A percentile compares a stretch with the other conserved stretches of the same genome.
Evolutionary conservation across 768 basidiomycete genomes (phyloP).

Genomic region (Inosperma sp.): DNA sequence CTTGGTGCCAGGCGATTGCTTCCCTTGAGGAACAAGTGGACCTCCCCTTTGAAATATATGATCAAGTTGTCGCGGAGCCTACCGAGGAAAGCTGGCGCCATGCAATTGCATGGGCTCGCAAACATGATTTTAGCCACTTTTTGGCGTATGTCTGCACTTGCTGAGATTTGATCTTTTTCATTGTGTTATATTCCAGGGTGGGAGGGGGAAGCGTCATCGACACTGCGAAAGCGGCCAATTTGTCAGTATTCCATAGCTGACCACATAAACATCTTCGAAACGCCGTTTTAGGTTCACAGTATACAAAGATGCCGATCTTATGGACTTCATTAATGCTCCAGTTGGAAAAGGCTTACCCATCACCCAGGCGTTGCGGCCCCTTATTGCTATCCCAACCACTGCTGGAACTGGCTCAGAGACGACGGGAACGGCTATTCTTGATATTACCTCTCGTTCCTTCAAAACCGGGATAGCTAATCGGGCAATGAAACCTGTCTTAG

Average conservation of each 20-base stretch:
- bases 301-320: conserved; percentile 87
- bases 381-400: conserved; percentile 76
- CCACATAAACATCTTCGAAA: conserved; percentile 2
- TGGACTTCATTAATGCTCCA: conserved; percentile 97
- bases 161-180: not conserved
- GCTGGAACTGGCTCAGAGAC: conserved; percentile 93
- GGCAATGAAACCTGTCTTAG: conserved; percentile 85
- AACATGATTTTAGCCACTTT: conserved; percentile 90
- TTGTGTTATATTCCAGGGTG: conserved; percentile 44
- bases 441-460: conserved; percentile 87
- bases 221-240: conserved; percentile 91
- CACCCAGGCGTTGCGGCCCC: conserved; percentile 63
- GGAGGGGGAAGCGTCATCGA: conserved; percentile 96
- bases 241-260: conserved; percentile 41
- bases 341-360: conserved; percentile 90
- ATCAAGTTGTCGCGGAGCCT: conserved; percentile 81
- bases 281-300: conserved; percentile 62
- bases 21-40: conserved; percentile 75
- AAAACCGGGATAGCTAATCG: conserved; percentile 96
- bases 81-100: conserved; percentile 86
- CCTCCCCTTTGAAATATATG: conserved; percentile 78
- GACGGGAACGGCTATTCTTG: conserved; percentile 90
- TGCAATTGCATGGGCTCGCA: conserved; percentile 84
- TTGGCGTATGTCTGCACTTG: conserved; percentile 56
- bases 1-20: conserved; percentile 54